These are phyloP conservation scores for Tieghemostelium lacteum DNA, from an alignment of 78 protist genomes.

Conservation along the genomic window DNA sequence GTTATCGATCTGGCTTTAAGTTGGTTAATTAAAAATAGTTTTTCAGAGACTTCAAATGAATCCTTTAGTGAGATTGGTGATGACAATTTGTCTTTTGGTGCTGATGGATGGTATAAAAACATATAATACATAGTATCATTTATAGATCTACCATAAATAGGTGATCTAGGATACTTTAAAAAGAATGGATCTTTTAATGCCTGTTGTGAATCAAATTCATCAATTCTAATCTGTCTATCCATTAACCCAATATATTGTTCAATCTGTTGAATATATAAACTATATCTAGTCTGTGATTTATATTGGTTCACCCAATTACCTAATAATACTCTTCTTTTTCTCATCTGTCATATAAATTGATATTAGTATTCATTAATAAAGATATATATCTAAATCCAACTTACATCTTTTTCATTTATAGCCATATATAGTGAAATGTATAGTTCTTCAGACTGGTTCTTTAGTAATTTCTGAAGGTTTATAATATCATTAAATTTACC, in stretches of 20 bases:
- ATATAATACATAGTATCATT: conserved; percentile 7
- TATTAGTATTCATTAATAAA: not conserved
- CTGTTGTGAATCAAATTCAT: conserved; percentile 6
- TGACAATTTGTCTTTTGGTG: conserved; percentile 27
- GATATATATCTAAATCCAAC: not conserved
- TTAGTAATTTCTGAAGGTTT: not conserved
- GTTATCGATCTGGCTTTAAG: not conserved
- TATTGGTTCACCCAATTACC: not conserved
- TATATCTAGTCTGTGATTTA: not conserved
- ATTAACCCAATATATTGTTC: not conserved
- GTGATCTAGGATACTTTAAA: not conserved
- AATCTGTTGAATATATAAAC: not conserved
- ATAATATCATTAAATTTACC: conserved; percentile 10
- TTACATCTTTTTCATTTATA: conserved; percentile 1
- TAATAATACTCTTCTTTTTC: not conserved
- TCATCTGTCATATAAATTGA: not conserved
- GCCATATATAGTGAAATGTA: conserved; percentile 13
- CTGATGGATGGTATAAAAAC: conserved; percentile 21
- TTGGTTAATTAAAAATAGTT: not conserved
- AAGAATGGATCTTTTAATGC: not conserved
- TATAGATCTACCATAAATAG: not conserved
- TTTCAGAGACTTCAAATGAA: not conserved
- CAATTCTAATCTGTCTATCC: conserved; percentile 32
- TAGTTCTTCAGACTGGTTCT: conserved; percentile 1
- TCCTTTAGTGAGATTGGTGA: conserved; percentile 3